Evolutionary conservation across 805 yeast genomes (phyloP), one percentile per base, ranked within the genome.

Genomic region (Candida lessepsii): DNA sequence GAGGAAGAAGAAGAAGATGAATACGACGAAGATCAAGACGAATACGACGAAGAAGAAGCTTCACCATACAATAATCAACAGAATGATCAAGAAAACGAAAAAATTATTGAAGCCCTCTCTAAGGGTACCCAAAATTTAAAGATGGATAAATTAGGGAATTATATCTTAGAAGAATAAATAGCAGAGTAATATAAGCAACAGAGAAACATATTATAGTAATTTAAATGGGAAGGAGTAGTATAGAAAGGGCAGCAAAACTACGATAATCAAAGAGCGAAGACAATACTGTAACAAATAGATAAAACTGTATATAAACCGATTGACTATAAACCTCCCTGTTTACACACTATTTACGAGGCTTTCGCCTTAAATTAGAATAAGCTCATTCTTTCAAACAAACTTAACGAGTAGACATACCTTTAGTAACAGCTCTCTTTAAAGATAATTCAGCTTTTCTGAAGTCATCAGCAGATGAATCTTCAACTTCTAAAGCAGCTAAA

Each of bases 351-450:
- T 45, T 42, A 41, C 36, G 39, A 44, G 26, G 28, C 15, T 26
- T 19, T 25, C 4, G 14, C 26, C 35, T 20, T 20, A 13, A 13
- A n/a, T 23, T 26, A 13, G 9, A 25, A 6, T 5, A 8, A 10
- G 11, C 11, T 26, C 5, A 6, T 13, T 26, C 6, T 5, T 15
- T 5, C 9, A 5, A 20, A 21, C 24, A 39, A 26, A 48, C 74
- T 82, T 84, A 86, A 81, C 96, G 96, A 73, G 96, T 80, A 61
- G 96, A 86, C 89, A 90, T 86, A 72, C 97, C 97, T 81, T 89
- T 91, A 81, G 96, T 91, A 71, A 91, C 97, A 67, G 91, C 96
- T 76, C 99, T 87, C 89, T 93, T 93, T 73, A 93, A 86, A 73
- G 89, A 83, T 71, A 93, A 88, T 82, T 93, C 98, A 67, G 99